Conservation (phyloP, 345 rosid species). For the Rhodamnia argentea region DNA sequence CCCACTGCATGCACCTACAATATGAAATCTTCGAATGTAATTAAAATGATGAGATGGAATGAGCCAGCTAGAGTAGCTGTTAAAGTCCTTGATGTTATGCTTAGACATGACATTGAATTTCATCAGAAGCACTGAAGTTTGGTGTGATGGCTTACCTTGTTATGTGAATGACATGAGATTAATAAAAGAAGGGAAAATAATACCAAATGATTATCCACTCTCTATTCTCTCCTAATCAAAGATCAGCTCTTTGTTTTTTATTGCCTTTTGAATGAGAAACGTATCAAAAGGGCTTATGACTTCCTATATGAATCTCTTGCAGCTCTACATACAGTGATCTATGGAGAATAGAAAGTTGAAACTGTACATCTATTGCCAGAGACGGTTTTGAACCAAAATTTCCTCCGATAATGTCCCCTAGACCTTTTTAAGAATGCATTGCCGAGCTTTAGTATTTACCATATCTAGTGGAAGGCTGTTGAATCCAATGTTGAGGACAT, state of each 20-base stretch:
- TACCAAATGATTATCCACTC: not conserved
- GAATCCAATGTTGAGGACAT: not conserved
- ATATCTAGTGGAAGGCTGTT: not conserved
- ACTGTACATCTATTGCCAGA: not conserved
- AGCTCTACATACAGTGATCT: not conserved
- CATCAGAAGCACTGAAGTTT: not conserved
- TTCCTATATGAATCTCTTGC: not conserved
- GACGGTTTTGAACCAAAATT: not conserved
- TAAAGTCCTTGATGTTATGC: not conserved
- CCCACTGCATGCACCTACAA: not conserved
- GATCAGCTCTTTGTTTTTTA: not conserved
- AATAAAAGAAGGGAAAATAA: not conserved
- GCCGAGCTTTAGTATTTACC: not conserved
- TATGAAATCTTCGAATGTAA: not conserved
- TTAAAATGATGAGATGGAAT: not conserved
- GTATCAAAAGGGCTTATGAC: not conserved
- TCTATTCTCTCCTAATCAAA: not conserved
- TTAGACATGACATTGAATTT: not conserved
- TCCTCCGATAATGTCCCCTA: not conserved
- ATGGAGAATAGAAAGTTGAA: not conserved
- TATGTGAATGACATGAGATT: not conserved
- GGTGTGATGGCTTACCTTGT: not conserved
- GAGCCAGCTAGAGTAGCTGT: not conserved
- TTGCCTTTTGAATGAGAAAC: not conserved
- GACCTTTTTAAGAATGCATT: not conserved